Percentiles rank a stretch among this genome's conserved stretches.
Evolutionary conservation across 23 red algal genomes (phyloP).

Genomic region (Agarophyton chilense): DNA sequence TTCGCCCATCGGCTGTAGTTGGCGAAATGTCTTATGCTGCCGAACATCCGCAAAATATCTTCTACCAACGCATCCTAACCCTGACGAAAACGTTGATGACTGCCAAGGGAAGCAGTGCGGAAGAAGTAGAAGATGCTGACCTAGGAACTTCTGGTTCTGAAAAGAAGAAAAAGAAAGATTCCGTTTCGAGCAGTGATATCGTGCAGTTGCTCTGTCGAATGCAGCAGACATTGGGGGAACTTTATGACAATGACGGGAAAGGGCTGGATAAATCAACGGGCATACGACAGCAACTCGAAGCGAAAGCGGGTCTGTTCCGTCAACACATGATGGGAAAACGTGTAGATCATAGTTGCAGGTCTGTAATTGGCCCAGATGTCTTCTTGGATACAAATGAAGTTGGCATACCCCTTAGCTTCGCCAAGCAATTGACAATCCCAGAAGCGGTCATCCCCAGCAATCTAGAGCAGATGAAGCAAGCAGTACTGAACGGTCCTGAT

Average conservation of each 20-base stretch:
- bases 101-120: background rate
- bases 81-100: slow-evolving; percentile 27
- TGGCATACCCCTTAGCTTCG: slow-evolving; percentile 96
- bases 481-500: slow-evolving; percentile 77
- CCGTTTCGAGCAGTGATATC: background rate
- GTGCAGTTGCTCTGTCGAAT: slow-evolving; percentile 38
- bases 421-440: slow-evolving; percentile 76
- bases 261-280: slow-evolving; percentile 59
- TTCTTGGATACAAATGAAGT: slow-evolving; percentile 98
- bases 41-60: slow-evolving; percentile 96
- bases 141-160: background rate
- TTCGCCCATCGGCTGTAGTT: slow-evolving; percentile 66
- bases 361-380: slow-evolving; percentile 96
- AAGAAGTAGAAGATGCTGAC: background rate
- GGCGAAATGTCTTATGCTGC: slow-evolving; percentile 48
- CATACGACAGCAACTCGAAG: slow-evolving; percentile 94
- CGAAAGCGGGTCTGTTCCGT: slow-evolving; percentile 93
- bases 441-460: slow-evolving; percentile 76
- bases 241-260: slow-evolving; percentile 75
- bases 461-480: slow-evolving; percentile 53
- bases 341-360: slow-evolving; percentile 91
- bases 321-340: slow-evolving; percentile 99
- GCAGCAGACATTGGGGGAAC: slow-evolving; percentile 61
- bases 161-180: background rate
- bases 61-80: slow-evolving; percentile 66